Percentiles rank a stretch among this genome's conserved stretches.
Evolutionary conservation across 2,329 filamentous ascomycete species (phyloP).

Genomic region (Ophiostoma ulmi): DNA sequence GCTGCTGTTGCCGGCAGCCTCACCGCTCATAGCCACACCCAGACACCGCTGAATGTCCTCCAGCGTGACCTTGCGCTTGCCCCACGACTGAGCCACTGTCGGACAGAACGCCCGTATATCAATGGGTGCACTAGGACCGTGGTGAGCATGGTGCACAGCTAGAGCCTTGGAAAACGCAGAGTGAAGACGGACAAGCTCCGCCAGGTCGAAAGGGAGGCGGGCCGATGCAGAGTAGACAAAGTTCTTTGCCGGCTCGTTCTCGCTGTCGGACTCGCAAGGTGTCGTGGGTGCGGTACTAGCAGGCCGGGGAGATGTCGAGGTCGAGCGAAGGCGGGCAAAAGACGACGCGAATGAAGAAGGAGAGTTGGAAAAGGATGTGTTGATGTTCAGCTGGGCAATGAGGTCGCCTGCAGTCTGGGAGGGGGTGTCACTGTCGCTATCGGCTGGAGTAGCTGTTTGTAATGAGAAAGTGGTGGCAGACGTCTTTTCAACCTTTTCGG

Average conservation of each 20-base stretch:
- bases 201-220: constrained; percentile 48
- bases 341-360: constrained; percentile 30
- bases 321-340: constrained; percentile 28
- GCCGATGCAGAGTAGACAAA: neutral
- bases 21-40: constrained; percentile 46
- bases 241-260: constrained; percentile 26
- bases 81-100: constrained; percentile 64
- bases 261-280: constrained; percentile 37
- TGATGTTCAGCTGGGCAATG: constrained; percentile 39
- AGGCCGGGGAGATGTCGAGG: constrained; percentile 24
- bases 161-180: constrained; percentile 63
- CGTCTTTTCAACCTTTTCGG: neutral
- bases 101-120: constrained; percentile 58
- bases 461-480: neutral
- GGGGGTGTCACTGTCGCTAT: constrained; percentile 21
- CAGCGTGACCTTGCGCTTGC: constrained; percentile 60
- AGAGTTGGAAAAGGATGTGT: constrained; percentile 30
- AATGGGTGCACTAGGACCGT: constrained; percentile 56
- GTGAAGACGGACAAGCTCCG: constrained; percentile 60
- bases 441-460: neutral
- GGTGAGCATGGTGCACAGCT: constrained; percentile 64
- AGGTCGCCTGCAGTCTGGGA: constrained; percentile 33
- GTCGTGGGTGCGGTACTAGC: constrained; percentile 39
- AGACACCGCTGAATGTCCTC: constrained; percentile 63
- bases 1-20: neutral